Percentiles rank a stretch among this genome's conserved stretches.
phyloP scores from a whole-genome alignment of 129 eudicot species.

The Solidago caesia region DNA sequence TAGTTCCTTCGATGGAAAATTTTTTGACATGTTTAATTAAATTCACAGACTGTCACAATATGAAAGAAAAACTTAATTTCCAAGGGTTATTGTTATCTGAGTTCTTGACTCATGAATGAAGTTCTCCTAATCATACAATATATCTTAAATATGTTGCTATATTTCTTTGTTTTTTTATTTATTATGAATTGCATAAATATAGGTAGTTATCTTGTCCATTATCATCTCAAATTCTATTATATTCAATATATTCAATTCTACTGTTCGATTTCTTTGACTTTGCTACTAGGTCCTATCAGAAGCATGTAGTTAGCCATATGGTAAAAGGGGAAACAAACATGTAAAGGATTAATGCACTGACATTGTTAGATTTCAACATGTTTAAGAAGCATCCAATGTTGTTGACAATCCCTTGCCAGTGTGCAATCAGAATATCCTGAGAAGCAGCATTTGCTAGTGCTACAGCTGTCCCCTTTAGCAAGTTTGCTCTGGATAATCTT shows the following conservation, averaged over 20 bases:
- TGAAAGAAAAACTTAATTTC: neutral
- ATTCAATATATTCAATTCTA: neutral
- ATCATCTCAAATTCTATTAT: neutral
- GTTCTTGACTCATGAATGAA: neutral
- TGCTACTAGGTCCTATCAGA: neutral
- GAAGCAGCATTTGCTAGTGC: conserved; percentile 84
- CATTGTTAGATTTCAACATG: conserved; percentile 73
- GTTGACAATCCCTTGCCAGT: conserved; percentile 96
- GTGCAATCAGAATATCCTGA: conserved; percentile 79
- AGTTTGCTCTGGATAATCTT: conserved; percentile 84
- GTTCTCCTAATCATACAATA: neutral
- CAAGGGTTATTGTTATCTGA: neutral
- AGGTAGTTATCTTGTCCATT: neutral
- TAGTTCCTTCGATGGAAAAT: neutral
- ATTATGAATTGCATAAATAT: no score
- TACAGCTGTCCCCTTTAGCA: conserved; percentile 76
- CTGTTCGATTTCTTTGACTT: neutral
- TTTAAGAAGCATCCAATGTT: conserved; percentile 74
- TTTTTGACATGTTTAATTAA: neutral
- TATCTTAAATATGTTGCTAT: no score
- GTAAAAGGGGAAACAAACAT: conserved; percentile 27
- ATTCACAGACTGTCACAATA: neutral
- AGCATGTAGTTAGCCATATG: neutral
- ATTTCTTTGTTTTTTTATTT: no score
- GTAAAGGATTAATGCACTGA: conserved; percentile 33